Conservation (phyloP, 495 filamentous ascomycete genomes). For the Trichoderma virens region DNA sequence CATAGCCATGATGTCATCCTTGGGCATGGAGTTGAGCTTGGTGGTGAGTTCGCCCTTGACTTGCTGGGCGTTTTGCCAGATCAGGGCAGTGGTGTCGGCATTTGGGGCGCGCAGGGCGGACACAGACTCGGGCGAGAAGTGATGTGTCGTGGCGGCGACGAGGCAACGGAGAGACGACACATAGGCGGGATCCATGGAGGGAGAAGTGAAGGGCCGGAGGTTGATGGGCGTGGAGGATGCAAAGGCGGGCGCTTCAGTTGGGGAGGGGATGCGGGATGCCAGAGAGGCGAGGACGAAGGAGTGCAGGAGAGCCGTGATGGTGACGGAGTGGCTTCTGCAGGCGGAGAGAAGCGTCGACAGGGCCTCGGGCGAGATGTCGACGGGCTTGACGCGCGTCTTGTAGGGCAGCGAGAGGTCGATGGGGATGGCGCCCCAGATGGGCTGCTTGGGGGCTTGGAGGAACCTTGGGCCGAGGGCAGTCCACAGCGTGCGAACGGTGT, state of each 20-base stretch:
- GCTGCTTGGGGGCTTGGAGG: slow-evolving; percentile 13
- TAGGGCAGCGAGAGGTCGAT: slow-evolving; percentile 16
- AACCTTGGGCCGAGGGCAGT: slow-evolving; percentile 15
- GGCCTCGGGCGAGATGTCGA: slow-evolving; percentile 17
- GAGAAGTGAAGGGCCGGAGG: slow-evolving; percentile 21
- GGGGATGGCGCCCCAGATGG: slow-evolving; percentile 24
- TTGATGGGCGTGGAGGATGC: slow-evolving; percentile 23
- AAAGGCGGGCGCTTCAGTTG: slow-evolving; percentile 20
- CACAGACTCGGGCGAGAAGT: slow-evolving; percentile 19
- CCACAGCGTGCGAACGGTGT: slow-evolving; percentile 19
- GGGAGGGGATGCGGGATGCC: slow-evolving; percentile 15
- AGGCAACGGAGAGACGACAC: slow-evolving; percentile 21
- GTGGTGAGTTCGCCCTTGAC: slow-evolving; percentile 19
- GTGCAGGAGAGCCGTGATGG: slow-evolving; percentile 28
- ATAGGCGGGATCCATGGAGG: neutral
- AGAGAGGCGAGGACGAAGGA: slow-evolving; percentile 21
- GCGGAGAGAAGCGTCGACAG: slow-evolving; percentile 18
- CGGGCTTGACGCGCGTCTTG: slow-evolving; percentile 21
- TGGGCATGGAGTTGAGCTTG: slow-evolving; percentile 15
- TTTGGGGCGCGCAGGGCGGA: neutral
- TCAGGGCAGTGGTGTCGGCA: slow-evolving; percentile 12
- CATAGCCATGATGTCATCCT: slow-evolving; percentile 27
- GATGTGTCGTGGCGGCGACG: slow-evolving; percentile 20
- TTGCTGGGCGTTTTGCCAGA: slow-evolving; percentile 23
- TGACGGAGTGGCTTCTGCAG: slow-evolving; percentile 23